Evolutionary conservation across 768 basidiomycete genomes (phyloP).

Genomic region (Ephemerocybe angulata): DNA sequence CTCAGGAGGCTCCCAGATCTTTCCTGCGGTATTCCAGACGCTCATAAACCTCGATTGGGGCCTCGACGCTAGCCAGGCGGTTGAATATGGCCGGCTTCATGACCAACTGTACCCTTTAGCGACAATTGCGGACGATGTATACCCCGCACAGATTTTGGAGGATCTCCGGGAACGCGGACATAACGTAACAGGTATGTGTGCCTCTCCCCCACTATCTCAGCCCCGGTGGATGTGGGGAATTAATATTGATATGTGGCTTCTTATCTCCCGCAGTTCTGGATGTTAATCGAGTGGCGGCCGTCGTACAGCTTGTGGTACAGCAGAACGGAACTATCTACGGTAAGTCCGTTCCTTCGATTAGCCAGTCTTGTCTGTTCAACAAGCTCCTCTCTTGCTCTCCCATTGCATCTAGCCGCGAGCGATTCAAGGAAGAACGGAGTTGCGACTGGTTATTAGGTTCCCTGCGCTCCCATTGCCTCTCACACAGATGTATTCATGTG

Average conservation of each 20-base stretch:
- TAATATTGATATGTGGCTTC: background rate
- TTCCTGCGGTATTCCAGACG: conserved; percentile 74
- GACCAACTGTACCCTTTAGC: conserved; percentile 74
- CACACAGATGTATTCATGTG: background rate
- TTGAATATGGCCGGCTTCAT: conserved; percentile 84
- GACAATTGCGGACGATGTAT: conserved; percentile 60
- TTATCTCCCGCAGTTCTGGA: conserved; percentile 45
- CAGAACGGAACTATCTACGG: conserved; percentile 59
- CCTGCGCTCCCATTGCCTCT: too few relatives aligned
- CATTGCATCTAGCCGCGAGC: conserved; percentile 8
- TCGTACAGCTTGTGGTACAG: conserved; percentile 64
- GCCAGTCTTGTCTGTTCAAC: background rate
- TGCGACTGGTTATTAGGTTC: conserved; percentile 15
- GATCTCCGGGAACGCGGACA: conserved; percentile 64
- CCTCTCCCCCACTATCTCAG: background rate
- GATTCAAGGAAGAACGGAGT: conserved; percentile 17
- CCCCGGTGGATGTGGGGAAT: background rate
- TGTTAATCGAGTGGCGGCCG: conserved; percentile 68
- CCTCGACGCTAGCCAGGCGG: conserved; percentile 70
- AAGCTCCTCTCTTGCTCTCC: conserved; percentile 1
- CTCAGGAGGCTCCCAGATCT: conserved; percentile 85
- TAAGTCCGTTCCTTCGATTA: conserved; percentile 30
- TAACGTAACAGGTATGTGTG: conserved; percentile 54
- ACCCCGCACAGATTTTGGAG: conserved; percentile 53
- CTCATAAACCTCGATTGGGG: conserved; percentile 81